Conservation (phyloP, 306 rosid genomes). For the Acacia melanoxylon region DNA sequence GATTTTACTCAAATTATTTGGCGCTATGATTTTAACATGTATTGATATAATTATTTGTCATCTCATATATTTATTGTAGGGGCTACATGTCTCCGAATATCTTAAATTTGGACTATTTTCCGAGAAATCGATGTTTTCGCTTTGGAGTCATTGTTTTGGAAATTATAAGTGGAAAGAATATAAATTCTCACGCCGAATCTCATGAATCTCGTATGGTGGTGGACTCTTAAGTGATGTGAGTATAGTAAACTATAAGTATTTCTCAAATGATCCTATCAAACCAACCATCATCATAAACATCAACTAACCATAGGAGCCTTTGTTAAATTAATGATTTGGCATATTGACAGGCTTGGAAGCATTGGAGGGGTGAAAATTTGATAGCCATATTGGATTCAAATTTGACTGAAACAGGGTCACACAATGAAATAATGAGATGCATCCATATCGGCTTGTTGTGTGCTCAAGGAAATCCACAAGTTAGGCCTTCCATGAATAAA, state of each 20-base stretch:
- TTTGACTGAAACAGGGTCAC: not conserved
- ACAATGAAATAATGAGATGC: not conserved
- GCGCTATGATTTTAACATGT: no score
- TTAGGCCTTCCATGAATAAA: not conserved
- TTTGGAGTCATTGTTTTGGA: not conserved
- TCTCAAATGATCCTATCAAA: not conserved
- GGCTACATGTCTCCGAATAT: no score
- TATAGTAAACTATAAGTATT: not conserved
- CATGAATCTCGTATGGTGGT: not conserved
- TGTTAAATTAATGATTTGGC: not conserved
- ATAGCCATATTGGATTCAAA: slow-evolving; percentile 39
- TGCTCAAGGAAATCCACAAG: not conserved
- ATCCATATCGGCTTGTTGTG: not conserved
- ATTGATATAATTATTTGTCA: no score
- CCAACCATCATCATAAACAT: no score
- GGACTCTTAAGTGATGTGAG: not conserved
- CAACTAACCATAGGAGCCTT: no score
- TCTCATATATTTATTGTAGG: no score
- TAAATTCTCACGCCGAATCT: not conserved
- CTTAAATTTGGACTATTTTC: not conserved
- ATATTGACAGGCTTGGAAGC: slow-evolving; percentile 36
- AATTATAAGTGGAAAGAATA: not conserved
- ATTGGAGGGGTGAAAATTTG: slow-evolving; percentile 24
- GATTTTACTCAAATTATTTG: no score
- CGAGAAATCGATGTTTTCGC: not conserved